Evolutionary conservation across 345 rosid genomes (phyloP).

Genomic region (Linum trigynum): DNA sequence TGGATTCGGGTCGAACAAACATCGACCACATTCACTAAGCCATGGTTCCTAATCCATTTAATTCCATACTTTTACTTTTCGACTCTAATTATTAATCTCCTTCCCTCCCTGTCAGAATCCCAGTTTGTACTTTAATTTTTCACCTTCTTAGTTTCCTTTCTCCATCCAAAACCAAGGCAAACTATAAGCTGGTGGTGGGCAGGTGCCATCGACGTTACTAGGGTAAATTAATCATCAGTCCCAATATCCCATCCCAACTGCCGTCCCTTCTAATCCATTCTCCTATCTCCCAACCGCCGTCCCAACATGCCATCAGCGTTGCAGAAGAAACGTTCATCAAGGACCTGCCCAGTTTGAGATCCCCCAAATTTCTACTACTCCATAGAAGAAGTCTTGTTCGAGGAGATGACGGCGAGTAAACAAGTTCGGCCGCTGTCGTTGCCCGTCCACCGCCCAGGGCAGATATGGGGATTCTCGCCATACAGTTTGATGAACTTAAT

Average conservation of each 20-base stretch:
- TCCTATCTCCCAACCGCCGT: neutral
- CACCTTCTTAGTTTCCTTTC: neutral
- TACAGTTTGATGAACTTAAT: slow-evolving; percentile 62
- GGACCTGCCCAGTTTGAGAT: slow-evolving; percentile 58
- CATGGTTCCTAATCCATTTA: too few relatives aligned
- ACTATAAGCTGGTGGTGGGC: slow-evolving; percentile 38
- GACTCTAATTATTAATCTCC: too few relatives aligned
- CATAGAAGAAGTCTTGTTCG: slow-evolving; percentile 56
- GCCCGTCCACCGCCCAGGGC: slow-evolving; percentile 58
- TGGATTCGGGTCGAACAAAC: too few relatives aligned
- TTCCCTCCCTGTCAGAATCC: neutral
- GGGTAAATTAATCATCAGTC: slow-evolving; percentile 1
- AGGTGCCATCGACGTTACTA: slow-evolving; percentile 33
- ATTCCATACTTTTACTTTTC: too few relatives aligned
- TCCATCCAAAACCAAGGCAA: neutral
- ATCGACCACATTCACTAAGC: too few relatives aligned
- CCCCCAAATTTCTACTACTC: slow-evolving; percentile 51
- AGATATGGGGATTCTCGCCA: slow-evolving; percentile 74
- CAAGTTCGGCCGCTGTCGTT: slow-evolving; percentile 43
- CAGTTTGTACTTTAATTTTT: too few relatives aligned
- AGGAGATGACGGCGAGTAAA: slow-evolving; percentile 31
- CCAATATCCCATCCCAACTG: too few relatives aligned
- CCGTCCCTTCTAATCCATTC: neutral
- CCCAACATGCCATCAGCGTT: slow-evolving; percentile 1
- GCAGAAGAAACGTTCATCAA: slow-evolving; percentile 79